Base-by-base conservation (phyloP, 2,329 filamentous ascomycete species). In the Aspergillus pseudonomiae region DNA sequence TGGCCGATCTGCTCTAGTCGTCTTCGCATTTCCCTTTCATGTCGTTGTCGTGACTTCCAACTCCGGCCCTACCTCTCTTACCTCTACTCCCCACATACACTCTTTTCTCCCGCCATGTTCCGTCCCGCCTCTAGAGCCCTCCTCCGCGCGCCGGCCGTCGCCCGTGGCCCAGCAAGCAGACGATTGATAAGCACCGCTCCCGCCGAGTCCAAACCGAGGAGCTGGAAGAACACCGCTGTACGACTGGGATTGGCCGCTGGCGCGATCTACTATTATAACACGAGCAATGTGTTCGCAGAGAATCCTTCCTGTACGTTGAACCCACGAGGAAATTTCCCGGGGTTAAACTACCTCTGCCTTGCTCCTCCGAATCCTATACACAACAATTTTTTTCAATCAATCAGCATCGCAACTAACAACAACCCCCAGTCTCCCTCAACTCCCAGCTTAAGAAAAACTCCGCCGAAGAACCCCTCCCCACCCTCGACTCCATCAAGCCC, bases 211-310 rank as follows among this genome's bases (percentile, higher is more conserved):
- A 91, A 88, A 81, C 88, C 88, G 72, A 83, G 92, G 77, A 91
- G 89, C 76, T 97, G 92, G 91, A 96, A 94, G 85, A 90, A 88
- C 77, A 84, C 88, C 58, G 85, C 84, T 4, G 77, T 87, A 72
- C 86, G 94, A 82, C 90, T 93, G 87, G 92, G 88, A 68, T 75
- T 95, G 61, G 94, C 92, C 0, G 84, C 83, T 63, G 92, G 86
- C 24, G 88, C 90, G 53, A 81, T 98, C 57, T 99, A 98, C 82
- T 97, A 92, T 80, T 99, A 98, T 79, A 96, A 93, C 82, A 97
- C 93, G 9, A 94, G 90, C 73, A 86, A 89, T 60, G 84, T 93
- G 26, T 98, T 98, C 78, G 91, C 93, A 19, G 92, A 97, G 72
- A 90, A 96, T 78, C 86, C 89, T 41, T 80, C 86, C 70, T 85